Percentiles rank a stretch among this genome's conserved stretches.
Evolutionary conservation across 805 yeast genomes (phyloP).

Genomic region (Diddensiella transvaalensis): DNA sequence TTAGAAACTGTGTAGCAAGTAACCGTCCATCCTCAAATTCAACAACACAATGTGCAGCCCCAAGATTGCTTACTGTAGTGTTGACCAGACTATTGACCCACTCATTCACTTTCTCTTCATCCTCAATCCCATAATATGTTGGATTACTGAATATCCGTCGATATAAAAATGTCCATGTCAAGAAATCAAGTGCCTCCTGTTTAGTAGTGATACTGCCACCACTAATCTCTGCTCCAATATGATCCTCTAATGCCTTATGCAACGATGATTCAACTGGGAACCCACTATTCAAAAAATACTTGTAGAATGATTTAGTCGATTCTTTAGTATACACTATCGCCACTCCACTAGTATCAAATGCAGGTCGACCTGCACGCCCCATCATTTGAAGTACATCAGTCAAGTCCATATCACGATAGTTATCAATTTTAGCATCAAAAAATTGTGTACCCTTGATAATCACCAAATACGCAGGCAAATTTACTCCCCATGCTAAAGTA

Average conservation of each 20-base stretch:
- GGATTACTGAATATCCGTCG: conserved; percentile 76
- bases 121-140: conserved; percentile 70
- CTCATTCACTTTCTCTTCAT: conserved; percentile 51
- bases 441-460: conserved; percentile 72
- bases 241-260: conserved; percentile 73
- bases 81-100: conserved; percentile 55
- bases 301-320: conserved; percentile 68
- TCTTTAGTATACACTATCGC: conserved; percentile 76
- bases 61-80: conserved; percentile 58
- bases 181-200: conserved; percentile 69
- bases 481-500: conserved; percentile 87
- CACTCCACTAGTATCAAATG: conserved; percentile 72
- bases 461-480: conserved; percentile 75
- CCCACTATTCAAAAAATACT: conserved; percentile 72
- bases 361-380: conserved; percentile 85
- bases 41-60: conserved; percentile 67
- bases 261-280: conserved; percentile 80
- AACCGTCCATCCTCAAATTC: conserved; percentile 33
- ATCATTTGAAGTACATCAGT: conserved; percentile 81
- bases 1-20: conserved; percentile 71
- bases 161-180: conserved; percentile 73
- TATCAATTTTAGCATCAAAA: conserved; percentile 57
- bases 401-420: conserved; percentile 74
- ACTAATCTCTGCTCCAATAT: conserved; percentile 76
- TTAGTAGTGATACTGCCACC: conserved; percentile 61